Conservation (phyloP, 148 eudicot genomes). For the Chenopodium suecicum region DNA sequence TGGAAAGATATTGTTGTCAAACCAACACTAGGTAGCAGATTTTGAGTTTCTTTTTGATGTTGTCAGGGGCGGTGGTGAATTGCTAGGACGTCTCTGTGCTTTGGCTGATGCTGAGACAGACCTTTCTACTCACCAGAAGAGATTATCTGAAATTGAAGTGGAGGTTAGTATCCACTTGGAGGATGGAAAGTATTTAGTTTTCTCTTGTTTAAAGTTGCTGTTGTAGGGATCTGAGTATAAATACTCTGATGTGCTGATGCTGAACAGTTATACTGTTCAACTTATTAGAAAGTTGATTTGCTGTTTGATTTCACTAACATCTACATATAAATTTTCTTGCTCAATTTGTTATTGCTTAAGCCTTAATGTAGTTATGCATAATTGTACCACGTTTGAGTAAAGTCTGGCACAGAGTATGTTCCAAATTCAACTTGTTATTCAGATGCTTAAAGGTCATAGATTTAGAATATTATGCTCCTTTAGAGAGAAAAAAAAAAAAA, state of each 20-base stretch:
- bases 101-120: constrained; percentile 79
- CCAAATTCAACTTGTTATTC: neutral
- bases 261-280: neutral
- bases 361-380: neutral
- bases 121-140: constrained; percentile 70
- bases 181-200: neutral
- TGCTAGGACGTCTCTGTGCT: constrained; percentile 75
- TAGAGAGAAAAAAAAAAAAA: too few species aligned
- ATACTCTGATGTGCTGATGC: neutral
- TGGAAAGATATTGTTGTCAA: neutral
- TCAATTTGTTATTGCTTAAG: neutral
- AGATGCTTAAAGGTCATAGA: neutral
- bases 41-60: constrained; percentile 27
- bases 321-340: neutral
- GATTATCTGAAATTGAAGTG: constrained; percentile 73
- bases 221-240: neutral
- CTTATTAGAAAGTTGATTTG: neutral
- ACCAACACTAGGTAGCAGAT: neutral
- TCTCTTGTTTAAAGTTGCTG: neutral
- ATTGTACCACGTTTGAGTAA: neutral
- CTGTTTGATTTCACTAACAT: neutral
- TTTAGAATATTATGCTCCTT: neutral
- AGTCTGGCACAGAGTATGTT: neutral
- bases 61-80: constrained; percentile 95
- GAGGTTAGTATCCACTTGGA: constrained; percentile 50